Evolutionary conservation across 163 green algal genomes (phyloP).

Genomic region (Smithsoniella earleae): DNA sequence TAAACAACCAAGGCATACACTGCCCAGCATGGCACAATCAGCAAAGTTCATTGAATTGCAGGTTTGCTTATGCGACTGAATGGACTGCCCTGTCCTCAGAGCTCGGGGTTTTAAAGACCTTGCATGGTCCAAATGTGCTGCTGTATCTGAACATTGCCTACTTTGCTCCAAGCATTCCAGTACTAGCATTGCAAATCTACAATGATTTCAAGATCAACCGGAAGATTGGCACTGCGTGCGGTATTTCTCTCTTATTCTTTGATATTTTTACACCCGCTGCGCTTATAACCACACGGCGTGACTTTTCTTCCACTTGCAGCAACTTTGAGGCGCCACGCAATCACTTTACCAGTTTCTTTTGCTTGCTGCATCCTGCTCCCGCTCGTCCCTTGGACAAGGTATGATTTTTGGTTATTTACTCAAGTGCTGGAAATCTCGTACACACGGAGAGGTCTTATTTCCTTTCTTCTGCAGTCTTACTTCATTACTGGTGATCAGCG

Average conservation of each 20-base stretch:
- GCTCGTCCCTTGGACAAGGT: not conserved
- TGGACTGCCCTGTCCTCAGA: constrained; percentile 24
- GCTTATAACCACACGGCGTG: not conserved
- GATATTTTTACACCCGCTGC: not conserved
- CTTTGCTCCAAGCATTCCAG: constrained; percentile 20
- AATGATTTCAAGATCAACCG: not conserved
- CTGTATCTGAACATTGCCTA: constrained; percentile 21
- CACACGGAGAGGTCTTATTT: no score
- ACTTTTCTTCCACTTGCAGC: no score
- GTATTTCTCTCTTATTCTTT: not conserved
- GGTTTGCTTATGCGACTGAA: no score
- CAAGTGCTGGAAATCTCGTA: no score
- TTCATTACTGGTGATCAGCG: not conserved
- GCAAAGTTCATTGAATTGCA: no score
- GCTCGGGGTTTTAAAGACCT: not conserved
- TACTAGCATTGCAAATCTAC: not conserved
- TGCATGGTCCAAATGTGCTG: constrained; percentile 5
- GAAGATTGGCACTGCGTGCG: no score
- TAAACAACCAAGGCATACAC: no score
- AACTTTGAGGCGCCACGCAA: no score
- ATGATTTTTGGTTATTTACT: not conserved
- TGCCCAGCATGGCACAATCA: no score
- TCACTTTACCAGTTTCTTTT: no score
- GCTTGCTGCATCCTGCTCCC: no score
- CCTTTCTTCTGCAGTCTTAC: not conserved